Base-by-base conservation (phyloP, 805 yeast species). In the Wickerhamomyces subpelliculosus region DNA sequence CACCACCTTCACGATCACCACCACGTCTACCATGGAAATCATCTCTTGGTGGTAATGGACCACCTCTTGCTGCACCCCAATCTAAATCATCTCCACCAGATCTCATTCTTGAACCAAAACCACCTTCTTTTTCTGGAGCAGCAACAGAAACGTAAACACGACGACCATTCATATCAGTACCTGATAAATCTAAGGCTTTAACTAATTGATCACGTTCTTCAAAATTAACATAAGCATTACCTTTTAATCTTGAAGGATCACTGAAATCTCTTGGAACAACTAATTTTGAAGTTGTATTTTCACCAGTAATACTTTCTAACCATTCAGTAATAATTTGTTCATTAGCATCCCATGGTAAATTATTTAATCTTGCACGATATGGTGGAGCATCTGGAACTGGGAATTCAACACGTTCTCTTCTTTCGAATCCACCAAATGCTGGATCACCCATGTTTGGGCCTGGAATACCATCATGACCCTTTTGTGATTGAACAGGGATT, bases 301-400 rank as follows among this genome's bases (percentile, higher is more conserved):
- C 64, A 46, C 77, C 68, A 42, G 60, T 55, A 40, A 75, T 52
- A 39, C 65, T 66, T 43, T 72, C 75, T 50, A 84, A 72, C 68
- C 81, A 83, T 20, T 72, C 73, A 37, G 60, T 65, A 41, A 84
- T 68, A 37, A 69, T 74, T 27, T 69, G 77, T 61, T 90, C 97
- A 34, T 68, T 61, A 32, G 76, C 73, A 41, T 84, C 89, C 80
- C 84, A 83, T 43, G 96, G 86, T 56, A 93, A 75, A 65, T 89
- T 88, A 57, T 77, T 76, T 48, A 90, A 72, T 59, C 86, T 78
- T n/a, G 96, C 97, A 54, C 84, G 82, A 72, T 64, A 93, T 38
- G 99, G 99, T 16, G 97, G 88, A 37, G 66, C 72, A 52, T 87
- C 90, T 33, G 99, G 99, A 43, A 93, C 72, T 31, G 96, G 95